Evolutionary conservation across 2,329 filamentous ascomycete species (phyloP).

Genomic region (Hypoxylon sp.): DNA sequence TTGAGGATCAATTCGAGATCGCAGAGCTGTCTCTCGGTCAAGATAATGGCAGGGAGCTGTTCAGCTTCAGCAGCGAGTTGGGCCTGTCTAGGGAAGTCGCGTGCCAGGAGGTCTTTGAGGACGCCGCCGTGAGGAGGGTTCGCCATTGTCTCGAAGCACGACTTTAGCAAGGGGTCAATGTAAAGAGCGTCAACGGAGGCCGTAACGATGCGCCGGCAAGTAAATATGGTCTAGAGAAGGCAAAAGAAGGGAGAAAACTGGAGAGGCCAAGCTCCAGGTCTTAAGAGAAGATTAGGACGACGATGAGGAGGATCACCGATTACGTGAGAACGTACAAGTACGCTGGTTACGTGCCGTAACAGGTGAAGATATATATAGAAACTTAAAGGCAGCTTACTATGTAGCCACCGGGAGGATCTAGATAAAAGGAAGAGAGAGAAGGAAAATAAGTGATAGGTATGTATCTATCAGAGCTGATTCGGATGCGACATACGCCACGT

Average conservation of each 20-base stretch:
- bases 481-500: constrained; percentile 29
- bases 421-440: constrained; percentile 16
- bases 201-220: constrained; percentile 15
- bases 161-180: not conserved
- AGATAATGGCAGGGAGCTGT: constrained; percentile 83
- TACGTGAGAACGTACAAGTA: constrained; percentile 17
- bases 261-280: constrained; percentile 11
- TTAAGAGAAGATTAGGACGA: constrained; percentile 20
- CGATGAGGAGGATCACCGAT: constrained; percentile 13
- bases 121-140: constrained; percentile 87
- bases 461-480: constrained; percentile 16
- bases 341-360: constrained; percentile 19
- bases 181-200: constrained; percentile 23
- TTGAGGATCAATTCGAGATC: constrained; percentile 98
- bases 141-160: constrained; percentile 64
- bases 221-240: constrained; percentile 9
- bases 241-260: constrained; percentile 9
- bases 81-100: constrained; percentile 85
- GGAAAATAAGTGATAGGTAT: not conserved
- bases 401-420: constrained; percentile 4
- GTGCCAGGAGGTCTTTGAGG: constrained; percentile 97
- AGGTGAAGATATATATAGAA: constrained; percentile 24
- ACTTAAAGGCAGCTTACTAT: constrained; percentile 17
- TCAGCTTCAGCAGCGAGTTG: constrained; percentile 89
- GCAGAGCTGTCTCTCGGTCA: constrained; percentile 95